Evolutionary conservation across 331 rosid genomes (phyloP).

Genomic region (Telfairia occidentalis): DNA sequence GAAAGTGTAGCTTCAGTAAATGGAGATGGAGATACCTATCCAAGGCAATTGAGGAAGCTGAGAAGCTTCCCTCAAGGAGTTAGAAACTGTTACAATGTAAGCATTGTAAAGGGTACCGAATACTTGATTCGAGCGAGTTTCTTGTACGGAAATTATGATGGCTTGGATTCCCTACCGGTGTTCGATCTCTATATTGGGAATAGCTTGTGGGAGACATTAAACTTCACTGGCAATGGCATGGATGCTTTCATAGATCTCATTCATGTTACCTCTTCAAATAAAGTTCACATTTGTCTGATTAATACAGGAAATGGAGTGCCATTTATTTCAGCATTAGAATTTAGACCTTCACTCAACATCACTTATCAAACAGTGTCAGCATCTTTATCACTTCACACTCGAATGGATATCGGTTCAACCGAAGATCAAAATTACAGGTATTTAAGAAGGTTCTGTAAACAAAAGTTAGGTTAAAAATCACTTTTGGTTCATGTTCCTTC

Average conservation of each 20-base stretch:
- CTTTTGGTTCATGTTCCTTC: no score
- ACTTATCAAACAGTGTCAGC: slow-evolving; percentile 11
- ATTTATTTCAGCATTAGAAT: slow-evolving; percentile 34
- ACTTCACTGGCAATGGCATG: background rate
- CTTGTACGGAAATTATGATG: slow-evolving; percentile 17
- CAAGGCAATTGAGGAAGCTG: background rate
- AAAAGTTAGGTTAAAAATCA: no score
- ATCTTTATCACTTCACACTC: slow-evolving; percentile 16
- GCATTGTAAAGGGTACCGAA: background rate
- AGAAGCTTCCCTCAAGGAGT: slow-evolving; percentile 17
- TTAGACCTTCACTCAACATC: slow-evolving; percentile 23
- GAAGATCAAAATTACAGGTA: slow-evolving; percentile 21
- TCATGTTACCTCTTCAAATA: background rate
- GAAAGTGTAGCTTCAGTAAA: background rate
- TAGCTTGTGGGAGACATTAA: slow-evolving; percentile 9
- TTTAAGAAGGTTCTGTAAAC: background rate
- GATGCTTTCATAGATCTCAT: background rate
- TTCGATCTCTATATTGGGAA: slow-evolving; percentile 9
- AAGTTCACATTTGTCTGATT: slow-evolving; percentile 8
- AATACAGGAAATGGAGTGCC: slow-evolving; percentile 13
- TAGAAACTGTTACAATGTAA: slow-evolving; percentile 9
- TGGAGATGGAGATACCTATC: background rate
- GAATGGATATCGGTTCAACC: slow-evolving; percentile 22
- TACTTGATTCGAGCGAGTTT: slow-evolving; percentile 10
- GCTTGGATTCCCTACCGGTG: background rate